Evolutionary conservation across 352 stramenopile genomes (phyloP), one percentile per base, ranked within the genome.

Genomic region (Albugo laibachii): DNA sequence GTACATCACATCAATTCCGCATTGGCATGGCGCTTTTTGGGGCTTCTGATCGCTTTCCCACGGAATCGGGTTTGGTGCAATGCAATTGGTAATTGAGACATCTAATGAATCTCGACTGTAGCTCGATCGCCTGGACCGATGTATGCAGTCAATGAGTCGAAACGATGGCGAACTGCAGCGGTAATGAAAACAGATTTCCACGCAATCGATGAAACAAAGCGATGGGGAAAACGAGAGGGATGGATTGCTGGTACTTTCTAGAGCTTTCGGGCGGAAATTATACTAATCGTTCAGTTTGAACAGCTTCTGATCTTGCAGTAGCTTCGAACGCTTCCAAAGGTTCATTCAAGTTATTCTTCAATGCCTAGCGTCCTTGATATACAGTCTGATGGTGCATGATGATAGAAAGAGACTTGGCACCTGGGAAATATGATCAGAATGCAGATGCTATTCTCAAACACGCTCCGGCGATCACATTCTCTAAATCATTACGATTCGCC

Each of bases 211-310:
- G 69, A 83, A 48, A 65, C 49, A 18, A 61, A 53, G 11, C 74
- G 74, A 41, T 83, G 72, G 65, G 73, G 71, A 20, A 83, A 82
- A 47, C 76, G 76, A 18, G 70, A 88, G 49, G 84, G 70, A 57
- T 88, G 76, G 76, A 88, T 88, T 48, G 73, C 66, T 48, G 70
- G 73, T 46, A 20, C 6, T 5, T 3, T n/a, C n/a, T n/a, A n/a
- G n/a, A n/a, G n/a, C n/a, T n/a, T n/a, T n/a, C n/a, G n/a, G 48
- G 55, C 18, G 40, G 1, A 50, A 56, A 47, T 36, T 45, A 54
- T 41, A 54, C 47, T 56, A 19, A 52, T 50, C 8, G 41, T 41
- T 11, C 42, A 42, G 13, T 48, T 46, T 59, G 24, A 24, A 13
- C 16, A 61, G 61, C 68, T n/a, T 61, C 53, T 39, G 48, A 58